Conservation (phyloP, 768 basidiomycete species). For the Suillus luteus region DNA sequence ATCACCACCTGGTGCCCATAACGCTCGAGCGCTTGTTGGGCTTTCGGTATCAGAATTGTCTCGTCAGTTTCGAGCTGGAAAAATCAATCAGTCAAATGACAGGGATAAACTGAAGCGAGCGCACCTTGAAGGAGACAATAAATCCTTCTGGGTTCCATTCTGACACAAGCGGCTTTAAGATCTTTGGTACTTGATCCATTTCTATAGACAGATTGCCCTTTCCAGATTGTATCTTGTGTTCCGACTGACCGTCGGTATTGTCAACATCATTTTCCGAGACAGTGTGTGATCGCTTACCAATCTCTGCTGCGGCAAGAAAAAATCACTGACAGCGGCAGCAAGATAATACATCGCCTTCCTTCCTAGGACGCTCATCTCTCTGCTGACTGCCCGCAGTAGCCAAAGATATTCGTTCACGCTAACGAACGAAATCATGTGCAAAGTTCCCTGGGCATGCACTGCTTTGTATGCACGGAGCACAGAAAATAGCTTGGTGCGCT, state of each 20-base stretch:
- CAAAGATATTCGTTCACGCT: conserved; percentile 97
- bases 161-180: conserved; percentile 87
- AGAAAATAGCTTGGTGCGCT: conserved; percentile 64
- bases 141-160: conserved; percentile 93
- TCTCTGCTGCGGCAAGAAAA: conserved; percentile 89
- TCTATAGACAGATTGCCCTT: conserved; percentile 92
- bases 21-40: conserved; percentile 80
- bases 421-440: conserved; percentile 88
- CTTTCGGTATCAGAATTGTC: conserved; percentile 84
- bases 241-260: conserved; percentile 56
- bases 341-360: conserved; percentile 90
- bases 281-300: conserved; percentile 59
- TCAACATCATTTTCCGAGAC: not conserved
- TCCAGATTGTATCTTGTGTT: conserved; percentile 98
- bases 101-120: conserved; percentile 11
- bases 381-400: conserved; percentile 80
- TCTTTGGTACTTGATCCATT: conserved; percentile 99
- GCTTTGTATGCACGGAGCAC: conserved; percentile 80
- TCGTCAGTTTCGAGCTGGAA: conserved; percentile 90
- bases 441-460: conserved; percentile 69
- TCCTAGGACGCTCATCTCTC: conserved; percentile 71
- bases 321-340: conserved; percentile 97
- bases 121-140: conserved; percentile 96
- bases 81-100: not conserved
- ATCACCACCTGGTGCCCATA: conserved; percentile 98